Evolutionary conservation across 768 basidiomycete genomes (phyloP), one percentile per base, ranked within the genome.

Genomic region (Nidularia sp.): DNA sequence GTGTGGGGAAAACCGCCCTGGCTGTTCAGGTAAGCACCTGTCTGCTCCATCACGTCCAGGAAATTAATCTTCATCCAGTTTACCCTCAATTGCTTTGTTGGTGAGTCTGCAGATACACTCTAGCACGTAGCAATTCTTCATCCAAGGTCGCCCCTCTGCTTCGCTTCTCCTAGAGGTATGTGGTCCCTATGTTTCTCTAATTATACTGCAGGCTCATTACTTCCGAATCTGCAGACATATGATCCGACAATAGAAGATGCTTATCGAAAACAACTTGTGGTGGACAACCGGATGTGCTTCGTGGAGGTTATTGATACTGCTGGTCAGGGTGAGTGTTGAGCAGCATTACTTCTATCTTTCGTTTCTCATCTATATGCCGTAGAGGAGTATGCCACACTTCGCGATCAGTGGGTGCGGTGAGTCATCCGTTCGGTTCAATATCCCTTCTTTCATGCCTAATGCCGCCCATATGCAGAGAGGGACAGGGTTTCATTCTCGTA

Each of bases 221-320:
- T 55, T 52, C 48, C 57, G 45, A 55, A 50, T 49, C 29, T 3
- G 39, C 52, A 96, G 92, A 93, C 93, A 49, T 98, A 98, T 70
- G 94, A 98, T 75, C 94, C 94, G 52, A 98, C 94, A 61, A 98
- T 98, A 83, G 94, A 98, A 73, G 94, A 97, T 68, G 93, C 93
- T 56, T 97, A 98, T 73, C 83, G 94, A 62, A 96, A 95, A 69
- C 93, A 94, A 67, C 81, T 94, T 60, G 85, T 94, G 52, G 93
- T 97, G 57, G 94, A 96, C 70, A 93, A 93, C 66, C 82, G 86
- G 61, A 94, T 94, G 84, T 95, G 93, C 72, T 89, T 94, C 67
- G 84, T 98, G 58, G 94, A 98, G 70, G 92, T 98, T 56, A 90
- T 98, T 67, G 94, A 98, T 72, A 97, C 95, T 60, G 95, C 95